Base-by-base conservation (phyloP, 306 rosid genomes). In the Fragaria iinumae region DNA sequence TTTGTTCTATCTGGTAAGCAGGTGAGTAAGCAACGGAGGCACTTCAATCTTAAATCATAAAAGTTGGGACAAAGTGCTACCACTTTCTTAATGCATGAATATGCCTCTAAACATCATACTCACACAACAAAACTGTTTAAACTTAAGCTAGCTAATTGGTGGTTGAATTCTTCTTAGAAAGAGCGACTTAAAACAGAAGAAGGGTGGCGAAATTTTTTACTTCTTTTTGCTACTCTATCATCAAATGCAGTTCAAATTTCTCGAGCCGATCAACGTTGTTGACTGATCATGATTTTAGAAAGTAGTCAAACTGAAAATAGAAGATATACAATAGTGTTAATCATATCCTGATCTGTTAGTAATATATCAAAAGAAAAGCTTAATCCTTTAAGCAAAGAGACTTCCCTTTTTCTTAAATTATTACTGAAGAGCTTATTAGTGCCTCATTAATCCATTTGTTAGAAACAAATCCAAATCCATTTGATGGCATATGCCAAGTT, bases 181-280 rank as follows among this genome's bases (percentile, higher is more conserved):
- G 47, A 64, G 50, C 13, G 60, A 71, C 63, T 62, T 45, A 66
- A 65, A 68, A 13, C 69, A 53, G 36, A 43, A 14, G 17, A n/a
- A 23, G 11, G n/a, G 39, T 14, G 34, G 23, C 18, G 25, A 23
- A 43, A 3, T 56, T 36, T 38, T 13, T 1, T 47, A 1, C 18
- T 71, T 62, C 55, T 63, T 48, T 17, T 17, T 50, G 66, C 44
- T n/a, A 71, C 57, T 57, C 48, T 43, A 18, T 23, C 44, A 50
- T 63, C 43, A 32, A 6, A 2, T 52, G 21, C 27, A 32, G 44
- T 16, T 32, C 21, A 29, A 32, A 11, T 80, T 82, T 86, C 91
- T 93, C 84, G 94, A 89, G 98, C 94, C 63, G 39, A 81, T 85
- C 81, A 89, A 88, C 82, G n/a, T 48, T 25, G 69, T 86, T 84